A percentile compares a stretch with the other conserved stretches of the same genome.
These are phyloP conservation scores for Debaryomycetaceae sp. DNA, from an alignment of 1,139 yeast genomes.

Conservation along the genomic window DNA sequence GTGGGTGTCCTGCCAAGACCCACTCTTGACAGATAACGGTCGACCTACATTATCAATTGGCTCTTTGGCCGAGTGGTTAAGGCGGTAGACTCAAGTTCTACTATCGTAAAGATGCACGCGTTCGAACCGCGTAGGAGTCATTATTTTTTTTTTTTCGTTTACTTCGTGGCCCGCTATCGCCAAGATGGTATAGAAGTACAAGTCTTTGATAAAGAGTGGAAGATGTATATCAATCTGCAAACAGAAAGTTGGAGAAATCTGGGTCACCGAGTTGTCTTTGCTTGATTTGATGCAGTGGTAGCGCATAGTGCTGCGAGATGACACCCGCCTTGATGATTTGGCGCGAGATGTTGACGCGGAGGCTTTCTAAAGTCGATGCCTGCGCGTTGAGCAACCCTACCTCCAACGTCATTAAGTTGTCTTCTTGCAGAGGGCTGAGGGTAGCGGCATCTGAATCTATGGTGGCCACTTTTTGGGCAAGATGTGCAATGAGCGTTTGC, in stretches of 20 bases:
- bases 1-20: too few species aligned
- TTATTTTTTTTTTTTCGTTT: constrained; percentile 11
- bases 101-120: constrained; percentile 25
- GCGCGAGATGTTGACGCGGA: constrained; percentile 15
- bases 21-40: too few species aligned
- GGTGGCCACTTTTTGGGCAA: constrained; percentile 19
- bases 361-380: constrained; percentile 19
- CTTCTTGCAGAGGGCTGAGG: too few species aligned
- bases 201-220: too few species aligned
- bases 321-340: constrained; percentile 7
- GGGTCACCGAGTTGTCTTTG: neutral
- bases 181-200: too few species aligned
- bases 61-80: constrained; percentile 32
- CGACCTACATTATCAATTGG: too few species aligned
- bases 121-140: constrained; percentile 19
- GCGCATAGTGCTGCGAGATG: constrained; percentile 2
- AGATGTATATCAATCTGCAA: neutral
- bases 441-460: constrained; percentile 11
- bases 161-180: constrained; percentile 1
- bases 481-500: constrained; percentile 22
- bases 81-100: constrained; percentile 34
- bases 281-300: constrained; percentile 1
- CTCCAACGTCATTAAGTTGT: constrained; percentile 10
- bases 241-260: neutral
- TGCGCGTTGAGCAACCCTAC: constrained; percentile 29